These are phyloP conservation scores for Ceratorhiza oryzae-sativae DNA, from an alignment of 1,284 basidiomycete genomes.

Conservation along the genomic window DNA sequence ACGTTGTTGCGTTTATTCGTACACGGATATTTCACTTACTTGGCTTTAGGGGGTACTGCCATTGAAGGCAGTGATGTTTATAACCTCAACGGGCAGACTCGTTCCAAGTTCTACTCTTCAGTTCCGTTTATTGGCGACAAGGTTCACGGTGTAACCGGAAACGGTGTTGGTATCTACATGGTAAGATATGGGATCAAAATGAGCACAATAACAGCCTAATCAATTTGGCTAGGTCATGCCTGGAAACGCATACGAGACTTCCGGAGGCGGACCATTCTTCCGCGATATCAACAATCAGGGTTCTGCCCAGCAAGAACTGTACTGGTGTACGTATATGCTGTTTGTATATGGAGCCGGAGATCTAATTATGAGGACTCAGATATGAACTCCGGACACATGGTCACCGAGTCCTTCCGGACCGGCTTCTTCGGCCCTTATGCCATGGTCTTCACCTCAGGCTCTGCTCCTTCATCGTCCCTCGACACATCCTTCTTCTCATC, in stretches of 20 bases:
- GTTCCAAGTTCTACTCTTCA: constrained; percentile 53
- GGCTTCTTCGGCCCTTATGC: constrained; percentile 43
- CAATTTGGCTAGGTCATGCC: constrained; percentile 50
- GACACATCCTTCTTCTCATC: constrained; percentile 58
- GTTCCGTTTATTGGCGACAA: constrained; percentile 29
- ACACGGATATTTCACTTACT: not conserved
- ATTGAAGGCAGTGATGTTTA: constrained; percentile 60
- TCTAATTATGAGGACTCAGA: constrained; percentile 5
- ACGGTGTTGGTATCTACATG: constrained; percentile 37
- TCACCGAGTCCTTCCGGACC: constrained; percentile 38
- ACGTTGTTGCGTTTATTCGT: not conserved
- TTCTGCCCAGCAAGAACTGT: constrained; percentile 41
- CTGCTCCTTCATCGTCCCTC: constrained; percentile 42
- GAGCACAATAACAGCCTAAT: not conserved
- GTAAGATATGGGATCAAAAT: not conserved
- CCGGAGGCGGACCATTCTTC: constrained; percentile 54
- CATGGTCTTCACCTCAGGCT: constrained; percentile 40
- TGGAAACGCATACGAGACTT: constrained; percentile 53
- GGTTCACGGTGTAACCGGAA: constrained; percentile 35
- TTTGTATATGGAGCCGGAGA: not conserved
- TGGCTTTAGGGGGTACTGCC: constrained; percentile 47
- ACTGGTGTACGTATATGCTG: constrained; percentile 39
- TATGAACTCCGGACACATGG: constrained; percentile 42
- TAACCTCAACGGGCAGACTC: constrained; percentile 56
- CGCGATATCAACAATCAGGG: constrained; percentile 43